Evolutionary conservation across 495 filamentous ascomycete species (phyloP), one percentile per base, ranked within the genome.

Genomic region (Neurospora terricola): DNA sequence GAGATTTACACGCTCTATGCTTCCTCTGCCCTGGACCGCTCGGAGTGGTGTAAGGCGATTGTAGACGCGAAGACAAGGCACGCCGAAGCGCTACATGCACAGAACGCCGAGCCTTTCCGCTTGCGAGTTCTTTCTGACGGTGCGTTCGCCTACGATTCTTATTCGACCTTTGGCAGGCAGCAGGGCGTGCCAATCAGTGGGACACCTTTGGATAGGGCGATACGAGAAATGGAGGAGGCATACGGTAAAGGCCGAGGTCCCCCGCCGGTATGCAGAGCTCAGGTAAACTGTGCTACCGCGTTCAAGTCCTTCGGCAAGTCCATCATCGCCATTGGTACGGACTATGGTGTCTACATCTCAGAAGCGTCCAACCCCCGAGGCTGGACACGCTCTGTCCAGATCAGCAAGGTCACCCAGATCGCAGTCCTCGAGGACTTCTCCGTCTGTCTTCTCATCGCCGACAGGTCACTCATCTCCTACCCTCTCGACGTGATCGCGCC

Each of bases 91-190:
- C 84, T 98, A 10, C 92, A 93, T 80, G 89, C 92, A 1, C 96
- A 98, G 80, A 97, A 98, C 80, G 95, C 96, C 0, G 96, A 99
- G 82, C 96, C 96, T 2, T 99, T 99, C 87, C 87, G 93, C 72
- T 84, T 98, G 5, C 90, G 92, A 40, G 94, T 98, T 18, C 90
- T 99, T 80, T 94, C 96, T 1, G 96, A 99, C 77, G 89, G 91
- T 43, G 93, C 96, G 0, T 99, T 99, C 79, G 90, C 88, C 7
- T 93, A 93, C 76, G 93, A 97, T 71, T 88, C 90, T n/a, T 82
- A 87, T 70, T 83, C 86, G 5, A 78, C 76, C 34, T 73, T 82
- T 42, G 84, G 83, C n/a, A 81, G 83, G 54, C 78, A 84, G 38
- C 78, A 83, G 9, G 82, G 80, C 40, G 85, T 85, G 48, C 81